Percentiles rank a stretch among this genome's conserved stretches.
phyloP scores from a whole-genome alignment of 225 moss, liverwort and hornwort genomes.

The Takakia lepidozioides region DNA sequence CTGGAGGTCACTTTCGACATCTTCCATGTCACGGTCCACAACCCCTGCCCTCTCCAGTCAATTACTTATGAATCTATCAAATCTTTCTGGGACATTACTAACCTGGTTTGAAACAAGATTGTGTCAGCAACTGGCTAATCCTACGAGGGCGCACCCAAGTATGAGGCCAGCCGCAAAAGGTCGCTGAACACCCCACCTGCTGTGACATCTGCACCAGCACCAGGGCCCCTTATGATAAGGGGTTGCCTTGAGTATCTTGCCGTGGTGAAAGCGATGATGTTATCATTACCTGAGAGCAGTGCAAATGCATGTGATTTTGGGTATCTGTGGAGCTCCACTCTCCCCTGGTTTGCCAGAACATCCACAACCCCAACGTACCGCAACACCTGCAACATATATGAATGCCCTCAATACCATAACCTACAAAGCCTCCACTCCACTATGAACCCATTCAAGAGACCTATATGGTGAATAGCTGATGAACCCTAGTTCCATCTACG shows the following conservation, averaged over 20 bases:
- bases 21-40: too few relatives aligned
- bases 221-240: conserved; percentile 86
- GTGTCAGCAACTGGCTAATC: not conserved
- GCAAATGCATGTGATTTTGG: conserved; percentile 71
- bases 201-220: conserved; percentile 92
- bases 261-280: conserved; percentile 79
- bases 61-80: too few relatives aligned
- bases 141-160: conserved; percentile 69
- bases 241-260: conserved; percentile 68
- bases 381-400: too few relatives aligned
- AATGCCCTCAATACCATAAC: too few relatives aligned
- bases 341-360: conserved; percentile 57
- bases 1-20: too few relatives aligned
- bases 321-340: conserved; percentile 64
- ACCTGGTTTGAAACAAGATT: too few relatives aligned
- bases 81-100: too few relatives aligned
- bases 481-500: too few relatives aligned
- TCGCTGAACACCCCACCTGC: conserved; percentile 91
- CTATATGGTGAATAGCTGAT: too few relatives aligned
- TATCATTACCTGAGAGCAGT: conserved; percentile 83
- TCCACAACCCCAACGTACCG: conserved; percentile 91
- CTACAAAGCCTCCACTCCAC: too few relatives aligned
- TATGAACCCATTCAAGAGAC: too few relatives aligned
- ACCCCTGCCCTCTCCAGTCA: too few relatives aligned
- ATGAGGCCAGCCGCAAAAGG: conserved; percentile 72